Percentiles rank a stretch among this genome's conserved stretches.
Evolutionary conservation across 192 early-diverging fungal genomes (phyloP).

Genomic region (Coemansia sp.): DNA sequence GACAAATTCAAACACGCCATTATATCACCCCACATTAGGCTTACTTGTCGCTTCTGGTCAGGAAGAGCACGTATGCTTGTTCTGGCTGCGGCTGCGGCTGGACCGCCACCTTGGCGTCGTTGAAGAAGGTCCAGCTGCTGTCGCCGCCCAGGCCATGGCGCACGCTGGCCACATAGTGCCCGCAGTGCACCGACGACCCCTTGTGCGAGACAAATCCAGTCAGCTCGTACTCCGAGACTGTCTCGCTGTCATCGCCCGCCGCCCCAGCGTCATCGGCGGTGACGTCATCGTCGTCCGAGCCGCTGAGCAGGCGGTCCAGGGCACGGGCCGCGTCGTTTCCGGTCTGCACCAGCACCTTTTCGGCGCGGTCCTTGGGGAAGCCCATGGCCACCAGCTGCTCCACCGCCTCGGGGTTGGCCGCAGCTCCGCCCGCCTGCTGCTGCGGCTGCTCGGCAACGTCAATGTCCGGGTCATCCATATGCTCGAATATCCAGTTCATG

Average conservation of each 20-base stretch:
- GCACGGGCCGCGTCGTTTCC: conserved; percentile 86
- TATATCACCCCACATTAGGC: no score
- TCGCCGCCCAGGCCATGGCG: conserved; percentile 50
- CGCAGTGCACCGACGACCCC: conserved; percentile 90
- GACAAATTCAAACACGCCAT: no score
- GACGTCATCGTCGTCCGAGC: conserved; percentile 57
- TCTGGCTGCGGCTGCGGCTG: conserved; percentile 58
- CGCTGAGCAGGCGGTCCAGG: conserved; percentile 91
- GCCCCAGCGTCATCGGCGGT: background rate
- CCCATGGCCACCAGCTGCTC: conserved; percentile 85
- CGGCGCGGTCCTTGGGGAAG: conserved; percentile 71
- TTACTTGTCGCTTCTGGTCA: conserved; percentile 33
- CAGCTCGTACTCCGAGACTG: conserved; percentile 39
- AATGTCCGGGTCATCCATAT: conserved; percentile 92
- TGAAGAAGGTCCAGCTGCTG: conserved; percentile 82
- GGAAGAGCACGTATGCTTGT: conserved; percentile 70
- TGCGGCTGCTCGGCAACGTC: conserved; percentile 24
- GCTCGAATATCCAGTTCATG: conserved; percentile 93
- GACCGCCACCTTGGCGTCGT: conserved; percentile 90
- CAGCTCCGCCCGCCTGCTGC: background rate
- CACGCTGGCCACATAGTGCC: conserved; percentile 93
- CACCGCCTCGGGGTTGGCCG: conserved; percentile 54
- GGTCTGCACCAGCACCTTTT: conserved; percentile 75
- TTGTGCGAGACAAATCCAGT: conserved; percentile 89
- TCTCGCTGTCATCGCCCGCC: conserved; percentile 27